These are phyloP conservation scores for Leptographium radiaticola DNA, from an alignment of 2,329 filamentous ascomycete genomes.

Conservation along the genomic window DNA sequence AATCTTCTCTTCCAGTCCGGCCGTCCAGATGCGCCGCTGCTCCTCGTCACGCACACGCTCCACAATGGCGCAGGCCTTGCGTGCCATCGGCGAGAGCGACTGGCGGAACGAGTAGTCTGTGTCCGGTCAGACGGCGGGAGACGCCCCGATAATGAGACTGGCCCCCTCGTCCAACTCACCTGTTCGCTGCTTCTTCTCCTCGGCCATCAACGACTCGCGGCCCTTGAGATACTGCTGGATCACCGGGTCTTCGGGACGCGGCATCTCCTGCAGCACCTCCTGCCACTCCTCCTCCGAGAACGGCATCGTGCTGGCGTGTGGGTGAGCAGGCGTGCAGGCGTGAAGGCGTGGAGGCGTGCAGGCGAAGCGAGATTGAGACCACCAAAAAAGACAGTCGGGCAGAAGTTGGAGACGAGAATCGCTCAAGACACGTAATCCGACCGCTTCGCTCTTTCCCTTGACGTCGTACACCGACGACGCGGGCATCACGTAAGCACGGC, in stretches of 20 bases:
- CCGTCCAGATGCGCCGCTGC: constrained; percentile 62
- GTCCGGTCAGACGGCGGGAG: constrained; percentile 12
- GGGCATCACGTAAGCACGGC: neutral
- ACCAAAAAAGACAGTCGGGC: neutral
- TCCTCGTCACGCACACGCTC: constrained; percentile 68
- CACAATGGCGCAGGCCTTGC: constrained; percentile 67
- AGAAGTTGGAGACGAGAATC: too few species aligned
- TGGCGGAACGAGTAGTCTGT: constrained; percentile 58
- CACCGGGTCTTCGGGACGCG: constrained; percentile 54
- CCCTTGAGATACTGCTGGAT: constrained; percentile 71
- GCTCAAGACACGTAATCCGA: neutral
- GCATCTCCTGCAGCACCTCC: constrained; percentile 42
- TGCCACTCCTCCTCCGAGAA: constrained; percentile 43
- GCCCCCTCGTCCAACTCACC: constrained; percentile 34
- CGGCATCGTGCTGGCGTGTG: constrained; percentile 2
- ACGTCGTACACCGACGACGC: neutral
- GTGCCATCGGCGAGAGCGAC: constrained; percentile 65
- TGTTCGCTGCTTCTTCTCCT: constrained; percentile 74
- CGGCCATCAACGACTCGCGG: constrained; percentile 58
- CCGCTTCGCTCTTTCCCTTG: neutral
- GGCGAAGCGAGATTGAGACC: too few species aligned
- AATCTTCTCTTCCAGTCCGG: constrained; percentile 55
- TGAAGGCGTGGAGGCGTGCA: too few species aligned
- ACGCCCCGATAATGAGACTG: constrained; percentile 10
- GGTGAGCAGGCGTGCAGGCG: too few species aligned